A percentile compares a stretch with the other conserved stretches of the same genome.
Conservation (phyloP, 345 rosid genomes). For the Eucalyptus coolabah region DNA sequence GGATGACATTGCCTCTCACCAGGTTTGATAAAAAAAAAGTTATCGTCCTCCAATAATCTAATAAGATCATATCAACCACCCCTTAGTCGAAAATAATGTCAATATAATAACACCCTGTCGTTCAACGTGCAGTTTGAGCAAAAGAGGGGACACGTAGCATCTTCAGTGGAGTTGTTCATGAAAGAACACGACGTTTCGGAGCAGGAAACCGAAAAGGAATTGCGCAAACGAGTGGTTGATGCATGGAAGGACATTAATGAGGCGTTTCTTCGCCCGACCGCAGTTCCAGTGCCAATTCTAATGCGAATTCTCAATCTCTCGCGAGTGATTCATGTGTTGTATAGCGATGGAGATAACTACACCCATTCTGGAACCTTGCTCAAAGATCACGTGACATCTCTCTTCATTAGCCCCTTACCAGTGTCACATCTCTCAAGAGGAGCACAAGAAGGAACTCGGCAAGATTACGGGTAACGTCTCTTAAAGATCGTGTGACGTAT, state of each 20-base stretch:
- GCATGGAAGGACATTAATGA: conserved; percentile 29
- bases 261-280: background rate
- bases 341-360: conserved; percentile 11
- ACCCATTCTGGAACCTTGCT: background rate
- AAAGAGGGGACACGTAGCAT: conserved; percentile 2
- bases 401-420: background rate
- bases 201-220: background rate
- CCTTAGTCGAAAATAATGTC: background rate
- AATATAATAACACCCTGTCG: background rate
- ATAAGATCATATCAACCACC: background rate
- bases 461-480: background rate
- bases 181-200: background rate
- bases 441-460: background rate
- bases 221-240: background rate
- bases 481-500: background rate
- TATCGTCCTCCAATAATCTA: background rate
- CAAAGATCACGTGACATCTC: background rate
- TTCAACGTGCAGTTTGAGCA: background rate
- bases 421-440: background rate
- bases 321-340: conserved; percentile 3
- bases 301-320: conserved; percentile 1
- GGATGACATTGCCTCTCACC: background rate
- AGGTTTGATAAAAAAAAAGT: background rate
- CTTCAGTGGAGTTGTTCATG: conserved; percentile 20
- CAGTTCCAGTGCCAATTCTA: conserved; percentile 1